Base-by-base conservation (phyloP, 176 grass and related monocot species). In the Rhynchospora breviuscula region DNA sequence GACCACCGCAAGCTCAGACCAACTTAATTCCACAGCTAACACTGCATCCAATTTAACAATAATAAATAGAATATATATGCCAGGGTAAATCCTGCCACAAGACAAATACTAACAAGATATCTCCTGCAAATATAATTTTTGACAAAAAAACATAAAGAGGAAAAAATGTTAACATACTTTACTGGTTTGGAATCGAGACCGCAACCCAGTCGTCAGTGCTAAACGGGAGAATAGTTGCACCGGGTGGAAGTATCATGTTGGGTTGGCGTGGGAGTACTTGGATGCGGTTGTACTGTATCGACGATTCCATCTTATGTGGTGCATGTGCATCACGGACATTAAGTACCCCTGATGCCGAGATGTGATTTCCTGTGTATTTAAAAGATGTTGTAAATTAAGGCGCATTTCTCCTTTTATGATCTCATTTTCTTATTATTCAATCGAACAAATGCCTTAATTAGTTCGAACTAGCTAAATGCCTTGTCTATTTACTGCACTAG, bases 191-290 rank as follows among this genome's bases (percentile, higher is more conserved):
- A 45, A 26, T 78, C 47, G 88, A 90, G 54, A 93, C 66, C 1
- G 88, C 85, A 56, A 93, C 87, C 93, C 93, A 95, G 25, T 8
- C 21, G 45, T 90, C 72, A 53, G 91, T 80, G 1, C 87, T 91
- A 15, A 88, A 80, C 23, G 90, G 90, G 61, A 95, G 90, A 49
- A 92, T 0, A 10, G 79, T 82, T 17, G 80, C 85, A 0, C 86
- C 90, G 53, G 87, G 82, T 1, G 90, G 88, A 17, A 92, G 84
- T 19, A 49, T 79, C 67, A 86, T 10, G 83, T 89, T 63, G 81
- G 67, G 56, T 46, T 59, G 35, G 59, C 79, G 54, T 25, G 90
- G 88, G 78, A 89, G 85, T 14, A 92, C 73, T 52, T 59, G 46
- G 19, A 92, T 66, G 46, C 52, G 74, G 48, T 94, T 85, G 25